Evolutionary conservation across 2,329 filamentous ascomycete species (phyloP), one percentile per base, ranked within the genome.

Genomic region (Aspergillus awamori): DNA sequence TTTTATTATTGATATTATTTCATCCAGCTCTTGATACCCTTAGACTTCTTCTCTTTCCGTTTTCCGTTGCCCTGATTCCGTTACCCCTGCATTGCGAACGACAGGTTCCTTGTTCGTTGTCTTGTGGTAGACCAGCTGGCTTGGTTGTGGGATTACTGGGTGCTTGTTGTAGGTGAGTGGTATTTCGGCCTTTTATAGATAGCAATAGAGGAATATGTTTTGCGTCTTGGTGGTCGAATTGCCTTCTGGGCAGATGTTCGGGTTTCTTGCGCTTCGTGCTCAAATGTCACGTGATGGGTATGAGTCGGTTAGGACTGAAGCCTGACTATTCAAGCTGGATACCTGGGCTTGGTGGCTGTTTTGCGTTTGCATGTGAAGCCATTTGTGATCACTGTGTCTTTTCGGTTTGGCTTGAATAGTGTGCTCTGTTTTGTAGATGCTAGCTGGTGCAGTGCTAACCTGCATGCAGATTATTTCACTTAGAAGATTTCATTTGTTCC

Each of bases 81-180:
- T 36, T 55, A 13, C 30, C n/a, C 26, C 28, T 39, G 6, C 28
- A 30, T 47, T 47, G 33, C 33, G 43, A 22, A 36, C 20, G 8
- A 15, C 43, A 26, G 53, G 20, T 4, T 13, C 41, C 8, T 28
- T 17, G 30, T 38, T 53, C 8, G 17, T 30, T 47, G 26, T 24
- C 28, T 26, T 22, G 33, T 45, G 41, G 26, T 56, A 20, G n/a
- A 45, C 53, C 53, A 56, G 53, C 53, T 56, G 53, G 53, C 8
- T 56, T 56, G 53, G 53, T 47, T 15, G n/a, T n/a, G 8, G 26
- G 22, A 17, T 30, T 17, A 0, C 10, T 20, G 20, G 39, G 53
- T 36, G 8, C 17, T 36, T 22, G 30, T 41, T 47, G 11, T 56
- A 28, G 53, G 53, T 56, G 8, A 56, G 53, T 56, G 20, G 3